Conservation (phyloP, 768 basidiomycete genomes). For the Tephrocybe sp. region DNA sequence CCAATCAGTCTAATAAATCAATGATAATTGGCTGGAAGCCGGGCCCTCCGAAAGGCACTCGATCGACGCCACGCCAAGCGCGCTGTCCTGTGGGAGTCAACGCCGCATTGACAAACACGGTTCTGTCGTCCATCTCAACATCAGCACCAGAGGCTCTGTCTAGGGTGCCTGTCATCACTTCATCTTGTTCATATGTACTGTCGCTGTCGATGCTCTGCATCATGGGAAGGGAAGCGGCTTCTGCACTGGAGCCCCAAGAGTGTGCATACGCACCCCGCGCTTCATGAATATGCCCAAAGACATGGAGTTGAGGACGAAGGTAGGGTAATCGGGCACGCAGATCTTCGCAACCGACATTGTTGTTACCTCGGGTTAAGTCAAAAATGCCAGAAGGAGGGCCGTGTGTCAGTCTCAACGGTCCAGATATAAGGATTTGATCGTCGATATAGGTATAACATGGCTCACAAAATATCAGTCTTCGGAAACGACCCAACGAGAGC, state of each 20-base stretch:
- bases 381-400: slow-evolving; percentile 30
- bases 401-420: not conserved
- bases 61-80: slow-evolving; percentile 17
- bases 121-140: slow-evolving; percentile 16
- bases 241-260: slow-evolving; percentile 24
- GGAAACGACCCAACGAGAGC: slow-evolving; percentile 16
- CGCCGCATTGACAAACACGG: slow-evolving; percentile 46
- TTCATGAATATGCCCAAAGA: slow-evolving; percentile 73
- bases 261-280: slow-evolving; percentile 46
- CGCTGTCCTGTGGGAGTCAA: slow-evolving; percentile 32
- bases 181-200: not conserved
- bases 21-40: slow-evolving; percentile 43
- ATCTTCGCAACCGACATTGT: slow-evolving; percentile 46
- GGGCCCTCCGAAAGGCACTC: slow-evolving; percentile 32
- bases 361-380: slow-evolving; percentile 38
- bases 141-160: not conserved
- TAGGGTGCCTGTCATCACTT: not conserved
- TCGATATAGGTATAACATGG: too few species aligned
- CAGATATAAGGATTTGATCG: not conserved
- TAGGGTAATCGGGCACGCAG: slow-evolving; percentile 38
- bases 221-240: not conserved
- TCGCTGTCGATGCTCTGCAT: not conserved
- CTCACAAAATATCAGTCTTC: slow-evolving; percentile 12
- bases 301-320: slow-evolving; percentile 41
- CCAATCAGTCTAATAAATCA: slow-evolving; percentile 32